phyloP scores from a whole-genome alignment of 176 grass and related monocot genomes.

The Carex myosuroides region DNA sequence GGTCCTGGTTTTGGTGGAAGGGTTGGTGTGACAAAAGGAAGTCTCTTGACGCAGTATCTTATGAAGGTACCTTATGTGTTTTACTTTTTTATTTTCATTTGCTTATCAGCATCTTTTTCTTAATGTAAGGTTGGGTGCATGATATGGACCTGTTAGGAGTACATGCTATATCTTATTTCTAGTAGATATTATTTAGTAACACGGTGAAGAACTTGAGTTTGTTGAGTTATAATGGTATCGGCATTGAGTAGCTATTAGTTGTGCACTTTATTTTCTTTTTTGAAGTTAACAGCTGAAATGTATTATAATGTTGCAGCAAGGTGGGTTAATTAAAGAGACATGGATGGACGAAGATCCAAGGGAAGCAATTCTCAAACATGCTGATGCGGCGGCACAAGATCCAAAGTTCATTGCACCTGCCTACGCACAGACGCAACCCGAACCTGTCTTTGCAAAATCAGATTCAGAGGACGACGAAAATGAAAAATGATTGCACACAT shows the following conservation, averaged over 20 bases:
- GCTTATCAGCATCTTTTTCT: background rate
- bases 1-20: slow-evolving; percentile 92
- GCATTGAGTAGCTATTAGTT: background rate
- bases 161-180: background rate
- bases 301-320: slow-evolving; percentile 56
- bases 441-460: slow-evolving; percentile 71
- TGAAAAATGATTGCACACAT: slow-evolving; percentile 31
- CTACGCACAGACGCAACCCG: slow-evolving; percentile 85
- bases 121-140: background rate
- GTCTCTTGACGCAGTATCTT: slow-evolving; percentile 88
- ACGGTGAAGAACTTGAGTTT: background rate
- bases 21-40: slow-evolving; percentile 88
- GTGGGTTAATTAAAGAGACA: slow-evolving; percentile 93
- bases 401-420: slow-evolving; percentile 89
- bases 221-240: background rate
- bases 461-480: slow-evolving; percentile 86
- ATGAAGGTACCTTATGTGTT: slow-evolving; percentile 54
- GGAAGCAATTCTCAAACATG: slow-evolving; percentile 94
- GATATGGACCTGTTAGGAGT: background rate
- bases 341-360: slow-evolving; percentile 99
- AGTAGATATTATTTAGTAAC: background rate
- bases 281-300: background rate
- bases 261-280: background rate
- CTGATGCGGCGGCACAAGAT: slow-evolving; percentile 85
- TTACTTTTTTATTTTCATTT: background rate